These are phyloP conservation scores for Hawksworthiomyces lignivorus DNA, from an alignment of 2,329 filamentous ascomycete genomes.

Conservation along the genomic window DNA sequence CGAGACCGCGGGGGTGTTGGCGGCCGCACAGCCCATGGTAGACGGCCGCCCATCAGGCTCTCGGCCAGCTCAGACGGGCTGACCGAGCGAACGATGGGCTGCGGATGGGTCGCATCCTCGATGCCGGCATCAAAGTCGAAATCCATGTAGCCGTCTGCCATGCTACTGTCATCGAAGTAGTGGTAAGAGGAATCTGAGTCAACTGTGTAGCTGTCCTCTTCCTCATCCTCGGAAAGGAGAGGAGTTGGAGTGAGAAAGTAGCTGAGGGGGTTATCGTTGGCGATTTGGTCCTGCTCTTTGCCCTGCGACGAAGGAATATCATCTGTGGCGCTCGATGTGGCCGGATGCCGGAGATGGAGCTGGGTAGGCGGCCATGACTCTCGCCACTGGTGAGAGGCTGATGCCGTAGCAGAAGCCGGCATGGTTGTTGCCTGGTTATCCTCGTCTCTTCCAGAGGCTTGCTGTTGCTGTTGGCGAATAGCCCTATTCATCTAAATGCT, in stretches of 20 bases:
- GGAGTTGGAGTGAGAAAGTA: conserved; percentile 48
- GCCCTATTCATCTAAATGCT: too few relatives aligned
- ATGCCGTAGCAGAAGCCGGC: conserved; percentile 23
- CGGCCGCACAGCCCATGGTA: conserved; percentile 29
- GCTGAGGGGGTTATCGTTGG: conserved; percentile 43
- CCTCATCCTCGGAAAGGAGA: conserved; percentile 25
- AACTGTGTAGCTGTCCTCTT: conserved; percentile 25
- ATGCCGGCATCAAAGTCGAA: conserved; percentile 50
- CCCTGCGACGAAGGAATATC: too few relatives aligned
- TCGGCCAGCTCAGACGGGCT: conserved; percentile 49
- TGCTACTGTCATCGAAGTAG: conserved; percentile 31
- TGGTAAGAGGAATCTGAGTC: conserved; percentile 28
- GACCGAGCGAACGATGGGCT: conserved; percentile 43
- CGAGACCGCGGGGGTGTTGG: conserved; percentile 31
- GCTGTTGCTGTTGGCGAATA: too few relatives aligned
- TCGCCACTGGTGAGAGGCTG: conserved; percentile 16
- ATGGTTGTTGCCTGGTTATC: conserved; percentile 18
- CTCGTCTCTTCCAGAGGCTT: not conserved
- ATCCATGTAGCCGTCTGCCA: conserved; percentile 38
- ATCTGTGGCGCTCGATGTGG: too few relatives aligned
- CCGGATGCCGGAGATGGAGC: conserved; percentile 37
- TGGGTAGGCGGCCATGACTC: conserved; percentile 48
- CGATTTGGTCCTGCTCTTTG: conserved; percentile 32
- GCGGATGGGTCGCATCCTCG: conserved; percentile 39
- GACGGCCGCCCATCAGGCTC: conserved; percentile 31